Base-by-base conservation (phyloP, 768 basidiomycete species). In the Suillus variegatus region DNA sequence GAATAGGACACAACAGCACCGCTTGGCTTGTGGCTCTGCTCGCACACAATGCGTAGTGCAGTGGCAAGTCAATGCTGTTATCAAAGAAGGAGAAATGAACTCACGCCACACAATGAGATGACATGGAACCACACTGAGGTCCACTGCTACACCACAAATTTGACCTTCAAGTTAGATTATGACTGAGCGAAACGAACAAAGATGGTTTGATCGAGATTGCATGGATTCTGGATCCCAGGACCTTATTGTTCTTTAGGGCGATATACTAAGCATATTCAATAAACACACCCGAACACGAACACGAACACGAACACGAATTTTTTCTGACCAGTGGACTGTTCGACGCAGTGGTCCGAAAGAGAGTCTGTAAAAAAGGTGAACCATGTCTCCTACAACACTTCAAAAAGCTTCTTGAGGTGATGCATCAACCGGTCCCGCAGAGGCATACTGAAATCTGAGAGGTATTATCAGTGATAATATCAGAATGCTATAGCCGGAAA, bases 341-440 rank as follows among this genome's bases (percentile, higher is more conserved):
- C 65, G 68, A 14, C 25, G 2, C 22, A n/a, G 10, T 49, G 12
- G 12, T 22, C 47, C 22, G 47, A 49, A 49, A 9, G 10, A 10
- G 46, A 49, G n/a, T 49, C 28, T 28, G 28, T 28, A 28, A 28
- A 28, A 28, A 28, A 28, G 28, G 13, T 13, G 47, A 13, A 25
- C 22, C 76, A 74, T 3, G 74, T 73, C 25, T 66, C 63, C 56
- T 78, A 79, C 13, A 80, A 70, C 71, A 71, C 71, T 61, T 68
- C 61, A 66, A 77, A 47, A 20, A 78, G 70, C 49, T 52, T 68
- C 65, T 73, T 75, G 61, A 78, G 68, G 63, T 79, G 78, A 9
- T 75, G 77, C 1, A 73, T 64, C 22, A 78, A 66, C 65, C 77
- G 75, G 67, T 79, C 79, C n/a, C 79, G 73, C n/a, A 22, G 72